A percentile compares a stretch with the other conserved stretches of the same genome.
phyloP scores from a whole-genome alignment of 805 yeast species.

The Myxozyma neotropica region DNA sequence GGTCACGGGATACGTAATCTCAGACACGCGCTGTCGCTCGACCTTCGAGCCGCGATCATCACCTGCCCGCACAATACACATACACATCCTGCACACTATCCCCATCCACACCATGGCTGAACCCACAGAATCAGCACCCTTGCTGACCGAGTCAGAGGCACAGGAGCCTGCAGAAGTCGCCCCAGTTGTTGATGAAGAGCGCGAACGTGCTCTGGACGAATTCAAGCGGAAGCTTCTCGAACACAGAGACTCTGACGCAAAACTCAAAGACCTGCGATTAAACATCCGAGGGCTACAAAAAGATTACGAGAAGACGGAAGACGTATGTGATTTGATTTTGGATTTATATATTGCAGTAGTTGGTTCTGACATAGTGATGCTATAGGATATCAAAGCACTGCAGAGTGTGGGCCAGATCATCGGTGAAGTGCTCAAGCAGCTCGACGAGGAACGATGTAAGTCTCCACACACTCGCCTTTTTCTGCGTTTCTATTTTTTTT shows the following conservation, averaged over 20 bases:
- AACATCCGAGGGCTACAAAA: conserved; percentile 81
- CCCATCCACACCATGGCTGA: conserved; percentile 23
- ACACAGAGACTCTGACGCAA: conserved; percentile 92
- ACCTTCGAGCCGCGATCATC: neutral
- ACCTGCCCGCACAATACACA: neutral
- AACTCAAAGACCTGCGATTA: conserved; percentile 79
- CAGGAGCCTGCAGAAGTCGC: conserved; percentile 4
- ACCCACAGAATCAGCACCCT: conserved; percentile 23
- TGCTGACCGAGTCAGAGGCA: conserved; percentile 6
- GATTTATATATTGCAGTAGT: too few species aligned
- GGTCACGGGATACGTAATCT: conserved; percentile 4
- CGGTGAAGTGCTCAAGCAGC: conserved; percentile 93
- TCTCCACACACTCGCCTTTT: too few species aligned
- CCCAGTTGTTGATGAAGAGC: conserved; percentile 57
- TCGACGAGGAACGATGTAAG: conserved; percentile 81
- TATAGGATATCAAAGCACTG: conserved; percentile 85
- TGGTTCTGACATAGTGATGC: neutral
- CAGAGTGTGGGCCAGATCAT: conserved; percentile 97
- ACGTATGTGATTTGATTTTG: conserved; percentile 41
- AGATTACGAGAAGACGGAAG: conserved; percentile 89
- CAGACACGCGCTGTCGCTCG: neutral
- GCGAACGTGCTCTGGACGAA: conserved; percentile 73
- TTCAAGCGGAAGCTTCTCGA: conserved; percentile 86
- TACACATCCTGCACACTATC: neutral
- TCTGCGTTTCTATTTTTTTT: too few species aligned